phyloP scores from a whole-genome alignment of 441 rosid species.

The Rhodomyrtus psidioides region DNA sequence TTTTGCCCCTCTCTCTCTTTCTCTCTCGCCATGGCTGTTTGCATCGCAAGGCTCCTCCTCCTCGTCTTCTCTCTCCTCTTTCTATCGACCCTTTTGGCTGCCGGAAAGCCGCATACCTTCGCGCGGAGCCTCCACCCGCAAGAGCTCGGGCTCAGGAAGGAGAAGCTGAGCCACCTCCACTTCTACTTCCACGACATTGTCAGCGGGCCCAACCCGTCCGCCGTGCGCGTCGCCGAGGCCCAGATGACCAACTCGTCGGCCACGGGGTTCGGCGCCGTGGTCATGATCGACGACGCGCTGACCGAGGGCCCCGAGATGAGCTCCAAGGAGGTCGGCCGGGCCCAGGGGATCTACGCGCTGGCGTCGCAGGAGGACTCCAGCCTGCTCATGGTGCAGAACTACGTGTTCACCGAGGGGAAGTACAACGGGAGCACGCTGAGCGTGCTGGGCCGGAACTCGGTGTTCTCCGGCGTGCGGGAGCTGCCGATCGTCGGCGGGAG shows the following conservation, averaged over 20 bases:
- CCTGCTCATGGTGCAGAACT: conserved; percentile 48
- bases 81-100: not conserved
- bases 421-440: conserved; percentile 66
- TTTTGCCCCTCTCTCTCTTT: not conserved
- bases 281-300: conserved; percentile 48
- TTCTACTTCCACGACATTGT: conserved; percentile 71
- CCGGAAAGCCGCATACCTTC: not conserved
- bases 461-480: conserved; percentile 38
- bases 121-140: not conserved
- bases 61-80: not conserved
- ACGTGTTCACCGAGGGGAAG: conserved; percentile 53
- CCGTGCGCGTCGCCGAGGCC: conserved; percentile 27
- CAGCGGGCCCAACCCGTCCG: conserved; percentile 40
- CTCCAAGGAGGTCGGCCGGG: conserved; percentile 53
- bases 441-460: conserved; percentile 48
- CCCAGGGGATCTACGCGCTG: conserved; percentile 54
- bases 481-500: conserved; percentile 68
- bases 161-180: conserved; percentile 49
- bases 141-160: not conserved
- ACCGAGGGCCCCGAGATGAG: conserved; percentile 30
- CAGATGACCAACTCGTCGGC: conserved; percentile 19
- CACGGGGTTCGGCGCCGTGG: conserved; percentile 34
- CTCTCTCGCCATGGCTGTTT: not conserved
- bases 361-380: conserved; percentile 29
- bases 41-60: not conserved